Evolutionary conservation across 2,329 filamentous ascomycete species (phyloP).

Genomic region (Chaetomium globosum): DNA sequence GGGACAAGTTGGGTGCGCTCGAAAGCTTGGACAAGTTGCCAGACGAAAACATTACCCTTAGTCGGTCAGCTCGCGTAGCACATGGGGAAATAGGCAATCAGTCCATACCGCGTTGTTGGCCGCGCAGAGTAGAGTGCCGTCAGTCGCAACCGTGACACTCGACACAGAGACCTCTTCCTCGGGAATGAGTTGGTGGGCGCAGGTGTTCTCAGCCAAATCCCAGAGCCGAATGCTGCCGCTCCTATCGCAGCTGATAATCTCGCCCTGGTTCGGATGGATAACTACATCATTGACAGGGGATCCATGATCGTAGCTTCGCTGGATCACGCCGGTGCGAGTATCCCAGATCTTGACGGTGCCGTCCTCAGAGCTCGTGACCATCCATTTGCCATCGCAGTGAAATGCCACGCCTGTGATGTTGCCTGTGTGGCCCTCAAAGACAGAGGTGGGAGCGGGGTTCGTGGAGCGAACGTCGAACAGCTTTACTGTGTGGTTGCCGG

Average conservation of each 20-base stretch:
- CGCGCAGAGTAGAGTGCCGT: constrained; percentile 88
- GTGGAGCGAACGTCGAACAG: constrained; percentile 98
- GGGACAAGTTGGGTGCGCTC: constrained; percentile 84
- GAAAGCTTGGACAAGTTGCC: constrained; percentile 83
- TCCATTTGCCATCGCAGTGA: constrained; percentile 99
- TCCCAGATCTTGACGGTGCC: constrained; percentile 98
- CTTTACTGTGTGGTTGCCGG: constrained; percentile 80
- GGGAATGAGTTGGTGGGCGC: constrained; percentile 92
- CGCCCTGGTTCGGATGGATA: constrained; percentile 98
- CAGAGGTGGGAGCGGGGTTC: constrained; percentile 91
- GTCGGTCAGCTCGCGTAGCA: constrained; percentile 14
- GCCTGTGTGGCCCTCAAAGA: constrained; percentile 92
- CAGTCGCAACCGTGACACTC: constrained; percentile 92
- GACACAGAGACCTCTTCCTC: constrained; percentile 93
- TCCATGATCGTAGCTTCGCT: constrained; percentile 90
- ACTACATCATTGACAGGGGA: constrained; percentile 94
- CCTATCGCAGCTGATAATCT: constrained; percentile 94
- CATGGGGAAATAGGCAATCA: too few relatives aligned
- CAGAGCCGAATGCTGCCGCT: constrained; percentile 91
- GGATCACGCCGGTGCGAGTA: constrained; percentile 79
- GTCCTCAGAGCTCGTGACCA: constrained; percentile 97
- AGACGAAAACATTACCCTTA: constrained; percentile 95
- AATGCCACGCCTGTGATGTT: constrained; percentile 97
- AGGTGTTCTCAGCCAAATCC: constrained; percentile 96
- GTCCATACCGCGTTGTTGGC: constrained; percentile 79